These are phyloP conservation scores for Furculomyces boomerangus DNA, from an alignment of 371 early-diverging fungal genomes.

Conservation along the genomic window DNA sequence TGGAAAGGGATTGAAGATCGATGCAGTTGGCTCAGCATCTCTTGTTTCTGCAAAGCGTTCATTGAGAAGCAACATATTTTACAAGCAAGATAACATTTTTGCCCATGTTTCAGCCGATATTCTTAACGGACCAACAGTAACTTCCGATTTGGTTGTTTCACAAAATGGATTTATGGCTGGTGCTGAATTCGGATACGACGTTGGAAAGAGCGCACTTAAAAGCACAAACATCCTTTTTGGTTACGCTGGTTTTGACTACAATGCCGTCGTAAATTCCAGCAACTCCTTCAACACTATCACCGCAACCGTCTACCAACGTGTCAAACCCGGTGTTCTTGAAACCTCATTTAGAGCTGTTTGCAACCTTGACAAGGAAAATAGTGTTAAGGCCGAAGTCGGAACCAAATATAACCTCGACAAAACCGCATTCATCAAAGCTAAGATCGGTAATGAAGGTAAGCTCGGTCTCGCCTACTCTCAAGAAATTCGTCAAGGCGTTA, in stretches of 20 bases:
- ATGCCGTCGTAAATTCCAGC: slow-evolving; percentile 65
- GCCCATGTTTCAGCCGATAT: slow-evolving; percentile 52
- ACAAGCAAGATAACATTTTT: slow-evolving; percentile 66
- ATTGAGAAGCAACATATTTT: slow-evolving; percentile 47
- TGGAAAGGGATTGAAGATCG: slow-evolving; percentile 69
- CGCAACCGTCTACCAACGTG: slow-evolving; percentile 90
- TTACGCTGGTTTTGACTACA: slow-evolving; percentile 71
- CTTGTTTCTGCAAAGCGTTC: slow-evolving; percentile 24
- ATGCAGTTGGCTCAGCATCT: slow-evolving; percentile 29
- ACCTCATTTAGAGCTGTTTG: slow-evolving; percentile 79
- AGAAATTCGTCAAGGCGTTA: slow-evolving; percentile 82
- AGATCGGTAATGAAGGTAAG: slow-evolving; percentile 85
- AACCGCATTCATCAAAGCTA: slow-evolving; percentile 84
- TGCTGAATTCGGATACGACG: slow-evolving; percentile 84
- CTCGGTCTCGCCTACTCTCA: slow-evolving; percentile 89
- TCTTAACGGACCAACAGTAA: slow-evolving; percentile 63
- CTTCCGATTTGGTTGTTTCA: slow-evolving; percentile 48
- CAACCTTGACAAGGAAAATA: slow-evolving; percentile 50
- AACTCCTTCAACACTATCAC: slow-evolving; percentile 54
- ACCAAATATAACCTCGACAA: slow-evolving; percentile 81
- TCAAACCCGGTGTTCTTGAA: slow-evolving; percentile 68
- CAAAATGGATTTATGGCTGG: slow-evolving; percentile 74
- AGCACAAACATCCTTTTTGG: slow-evolving; percentile 76
- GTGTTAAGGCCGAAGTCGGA: slow-evolving; percentile 68
- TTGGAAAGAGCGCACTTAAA: slow-evolving; percentile 61